These are phyloP conservation scores for Umbelopsis sp. DNA, from an alignment of 192 early-diverging fungal genomes.

Conservation along the genomic window DNA sequence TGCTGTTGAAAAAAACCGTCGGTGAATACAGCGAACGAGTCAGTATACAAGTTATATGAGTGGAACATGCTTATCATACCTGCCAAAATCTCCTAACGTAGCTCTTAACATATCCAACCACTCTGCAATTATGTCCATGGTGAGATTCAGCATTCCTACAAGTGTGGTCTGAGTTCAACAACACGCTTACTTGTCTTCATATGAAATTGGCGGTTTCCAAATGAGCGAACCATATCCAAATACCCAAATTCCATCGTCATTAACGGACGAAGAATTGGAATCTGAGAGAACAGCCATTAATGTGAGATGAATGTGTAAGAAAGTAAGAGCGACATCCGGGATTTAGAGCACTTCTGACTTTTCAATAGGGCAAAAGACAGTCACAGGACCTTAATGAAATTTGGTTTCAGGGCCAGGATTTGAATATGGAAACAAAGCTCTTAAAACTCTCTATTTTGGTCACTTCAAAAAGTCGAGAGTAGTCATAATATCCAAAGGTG, in stretches of 20 bases:
- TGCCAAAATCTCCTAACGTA: conserved; percentile 82
- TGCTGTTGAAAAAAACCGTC: conserved; percentile 52
- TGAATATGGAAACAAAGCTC: too few species aligned
- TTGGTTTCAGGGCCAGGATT: too few species aligned
- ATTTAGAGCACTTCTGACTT: too few species aligned
- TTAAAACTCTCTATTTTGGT: too few species aligned
- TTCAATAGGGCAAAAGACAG: too few species aligned
- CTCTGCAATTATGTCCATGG: conserved; percentile 25
- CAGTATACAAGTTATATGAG: neutral
- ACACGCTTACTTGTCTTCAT: conserved; percentile 45
- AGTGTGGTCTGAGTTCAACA: neutral
- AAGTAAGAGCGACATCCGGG: too few species aligned
- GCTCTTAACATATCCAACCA: conserved; percentile 66
- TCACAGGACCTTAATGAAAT: too few species aligned
- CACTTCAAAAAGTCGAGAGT: too few species aligned
- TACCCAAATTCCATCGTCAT: conserved; percentile 46
- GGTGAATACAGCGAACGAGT: neutral
- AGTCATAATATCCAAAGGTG: too few species aligned
- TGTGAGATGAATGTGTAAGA: neutral
- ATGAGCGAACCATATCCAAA: conserved; percentile 62
- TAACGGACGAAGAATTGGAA: neutral
- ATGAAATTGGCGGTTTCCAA: conserved; percentile 57
- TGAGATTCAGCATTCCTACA: neutral
- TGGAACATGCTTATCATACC: conserved; percentile 22
- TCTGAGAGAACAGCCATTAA: neutral